A percentile compares a stretch with the other conserved stretches of the same genome.
Evolutionary conservation across 179 eudicot species (phyloP).

Genomic region (Carnegiea gigantea): DNA sequence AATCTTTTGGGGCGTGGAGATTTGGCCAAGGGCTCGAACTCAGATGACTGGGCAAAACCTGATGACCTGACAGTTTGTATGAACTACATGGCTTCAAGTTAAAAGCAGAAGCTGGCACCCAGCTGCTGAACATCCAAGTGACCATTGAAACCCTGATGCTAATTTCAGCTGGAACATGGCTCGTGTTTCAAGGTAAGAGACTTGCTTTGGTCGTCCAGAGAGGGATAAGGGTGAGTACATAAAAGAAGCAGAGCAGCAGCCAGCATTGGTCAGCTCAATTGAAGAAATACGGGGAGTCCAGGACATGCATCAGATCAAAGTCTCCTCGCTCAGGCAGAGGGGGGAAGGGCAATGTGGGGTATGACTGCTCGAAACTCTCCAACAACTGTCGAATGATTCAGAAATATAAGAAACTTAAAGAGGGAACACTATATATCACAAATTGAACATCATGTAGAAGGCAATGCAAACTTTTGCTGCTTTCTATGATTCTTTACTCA

Average conservation of each 20-base stretch:
- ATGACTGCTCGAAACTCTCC: constrained; percentile 56
- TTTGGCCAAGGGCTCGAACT: too few species aligned
- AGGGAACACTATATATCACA: background rate
- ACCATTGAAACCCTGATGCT: background rate
- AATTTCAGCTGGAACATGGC: background rate
- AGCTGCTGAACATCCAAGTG: background rate
- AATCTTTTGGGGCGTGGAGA: too few species aligned
- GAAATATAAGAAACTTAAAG: background rate
- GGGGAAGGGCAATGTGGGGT: constrained; percentile 60
- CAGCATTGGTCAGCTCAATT: constrained; percentile 34
- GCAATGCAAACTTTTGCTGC: too few species aligned
- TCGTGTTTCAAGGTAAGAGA: background rate
- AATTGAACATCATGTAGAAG: background rate
- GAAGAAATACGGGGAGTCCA: constrained; percentile 70
- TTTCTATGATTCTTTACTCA: too few species aligned
- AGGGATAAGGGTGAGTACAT: background rate
- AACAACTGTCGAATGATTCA: constrained; percentile 43
- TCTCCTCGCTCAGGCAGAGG: constrained; percentile 78
- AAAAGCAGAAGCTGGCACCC: background rate
- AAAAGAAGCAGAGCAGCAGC: background rate
- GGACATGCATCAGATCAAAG: constrained; percentile 63
- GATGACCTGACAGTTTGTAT: background rate
- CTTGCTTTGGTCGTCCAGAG: background rate
- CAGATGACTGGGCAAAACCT: background rate
- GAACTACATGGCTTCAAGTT: background rate